Evolutionary conservation across 2,329 filamentous ascomycete species (phyloP), one percentile per base, ranked within the genome.

Genomic region (Monosporascus sp.): DNA sequence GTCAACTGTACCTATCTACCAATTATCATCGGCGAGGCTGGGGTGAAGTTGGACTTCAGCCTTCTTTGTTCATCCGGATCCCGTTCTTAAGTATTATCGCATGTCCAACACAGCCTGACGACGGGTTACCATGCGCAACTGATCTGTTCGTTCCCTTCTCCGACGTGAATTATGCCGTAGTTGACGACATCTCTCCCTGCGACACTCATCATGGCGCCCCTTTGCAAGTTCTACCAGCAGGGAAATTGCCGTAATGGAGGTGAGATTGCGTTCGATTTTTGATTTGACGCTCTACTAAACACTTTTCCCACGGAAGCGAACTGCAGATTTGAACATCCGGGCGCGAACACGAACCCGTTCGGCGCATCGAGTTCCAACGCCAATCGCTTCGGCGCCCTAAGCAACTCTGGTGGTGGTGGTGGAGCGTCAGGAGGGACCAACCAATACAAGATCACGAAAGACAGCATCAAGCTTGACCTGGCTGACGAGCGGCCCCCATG

Each of bases 401-500:
- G 53, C 50, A 64, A 61, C 20, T 43, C 56, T 31, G 43, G 26
- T 34, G 52, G 60, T 34, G 50, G 57, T 14, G 55, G 50, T 44
- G 53, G 51, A 27, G 19, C 57, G 2, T 51, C 54, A 41, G 59
- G 59, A 27, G 51, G n/a, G 46, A 59, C 61, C 54, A 57, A 57
- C 19, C 59, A 74, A 5, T 83, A 83, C 66, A 77, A 71, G 45
- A 70, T 91, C 41, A 81, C 73, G n/a, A 71, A 73, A 43, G 81
- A 82, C 0, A 73, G 72, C 2, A 86, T 95, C 61, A 78, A 79
- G 56, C 72, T 73, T 51, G 91, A 95, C 65, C 76, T 95, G 46
- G 82, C 78, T 1, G 76, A 78, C 22, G 90, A 94, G 56, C 80
- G 81, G 8, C 93, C 93, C 19, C 74, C 83, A 76, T 97, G 92